Evolutionary conservation across 2,329 filamentous ascomycete species (phyloP).

Genomic region (Elsinoe ampelina): DNA sequence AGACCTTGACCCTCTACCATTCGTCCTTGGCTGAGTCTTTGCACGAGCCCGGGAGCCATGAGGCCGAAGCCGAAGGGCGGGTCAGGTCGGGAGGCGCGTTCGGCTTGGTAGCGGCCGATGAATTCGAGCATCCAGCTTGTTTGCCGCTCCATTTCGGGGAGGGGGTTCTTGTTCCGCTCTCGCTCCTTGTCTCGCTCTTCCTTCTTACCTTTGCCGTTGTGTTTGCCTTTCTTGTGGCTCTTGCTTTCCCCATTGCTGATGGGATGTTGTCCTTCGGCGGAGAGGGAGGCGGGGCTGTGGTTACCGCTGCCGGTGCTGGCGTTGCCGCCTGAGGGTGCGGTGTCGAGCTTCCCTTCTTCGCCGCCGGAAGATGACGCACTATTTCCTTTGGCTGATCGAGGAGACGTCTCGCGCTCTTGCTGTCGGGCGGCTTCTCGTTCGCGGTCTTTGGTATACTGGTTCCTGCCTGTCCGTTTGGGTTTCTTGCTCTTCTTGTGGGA

Average conservation of each 20-base stretch:
- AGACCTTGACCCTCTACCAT: neutral
- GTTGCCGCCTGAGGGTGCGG: neutral
- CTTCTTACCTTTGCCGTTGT: neutral
- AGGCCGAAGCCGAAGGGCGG: no score
- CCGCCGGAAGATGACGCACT: neutral
- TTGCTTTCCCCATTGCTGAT: neutral
- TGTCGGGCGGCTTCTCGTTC: slow-evolving; percentile 49
- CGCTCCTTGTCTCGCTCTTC: neutral
- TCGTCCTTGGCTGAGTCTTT: neutral
- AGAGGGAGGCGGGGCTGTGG: slow-evolving; percentile 2
- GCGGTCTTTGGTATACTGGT: slow-evolving; percentile 73
- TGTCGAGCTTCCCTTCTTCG: slow-evolving; percentile 2
- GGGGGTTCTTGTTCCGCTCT: slow-evolving; percentile 1
- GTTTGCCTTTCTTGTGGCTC: neutral
- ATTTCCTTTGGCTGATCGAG: neutral
- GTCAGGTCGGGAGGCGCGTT: neutral
- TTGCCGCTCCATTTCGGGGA: slow-evolving; percentile 10
- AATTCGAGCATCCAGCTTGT: slow-evolving; percentile 3
- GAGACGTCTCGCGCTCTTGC: slow-evolving; percentile 17
- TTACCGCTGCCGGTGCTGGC: neutral
- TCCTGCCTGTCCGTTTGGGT: slow-evolving; percentile 56
- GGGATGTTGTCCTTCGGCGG: neutral
- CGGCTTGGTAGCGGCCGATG: neutral
- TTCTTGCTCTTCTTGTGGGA: slow-evolving; percentile 55
- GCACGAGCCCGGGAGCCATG: no score